Conservation (phyloP, 2,329 filamentous ascomycete genomes). For the Epichloe glyceriae region DNA sequence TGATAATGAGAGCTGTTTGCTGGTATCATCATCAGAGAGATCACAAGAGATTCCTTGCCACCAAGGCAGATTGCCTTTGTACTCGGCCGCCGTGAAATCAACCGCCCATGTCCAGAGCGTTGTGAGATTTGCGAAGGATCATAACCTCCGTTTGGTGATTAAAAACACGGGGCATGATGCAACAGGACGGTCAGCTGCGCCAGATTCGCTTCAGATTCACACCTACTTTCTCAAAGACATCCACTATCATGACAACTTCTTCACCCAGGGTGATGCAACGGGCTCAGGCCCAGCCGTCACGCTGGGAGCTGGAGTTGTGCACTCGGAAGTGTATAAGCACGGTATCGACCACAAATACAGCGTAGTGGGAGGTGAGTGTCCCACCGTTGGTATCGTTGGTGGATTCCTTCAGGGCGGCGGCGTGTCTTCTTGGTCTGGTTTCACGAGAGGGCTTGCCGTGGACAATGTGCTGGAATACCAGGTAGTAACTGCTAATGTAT, state of each 20-base stretch:
- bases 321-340: neutral
- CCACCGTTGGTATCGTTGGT: no score
- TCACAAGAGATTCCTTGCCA: neutral
- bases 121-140: neutral
- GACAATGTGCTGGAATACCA: slow-evolving; percentile 1
- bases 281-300: neutral
- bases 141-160: neutral
- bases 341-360: neutral
- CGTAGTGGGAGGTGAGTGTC: neutral
- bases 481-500: neutral
- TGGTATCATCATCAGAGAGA: neutral
- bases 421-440: neutral
- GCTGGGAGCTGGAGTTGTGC: neutral
- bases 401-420: no score
- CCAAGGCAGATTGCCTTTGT: neutral
- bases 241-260: neutral
- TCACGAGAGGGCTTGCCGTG: neutral
- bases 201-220: slow-evolving; percentile 1
- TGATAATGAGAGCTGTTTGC: neutral
- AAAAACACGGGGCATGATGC: slow-evolving; percentile 1
- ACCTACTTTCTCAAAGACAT: slow-evolving; percentile 1
- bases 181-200: neutral
- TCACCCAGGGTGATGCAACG: neutral
- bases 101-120: neutral
- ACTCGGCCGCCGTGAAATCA: neutral